Evolutionary conservation across 1,284 basidiomycete species (phyloP).

Genomic region (Malassezia obtusa): DNA sequence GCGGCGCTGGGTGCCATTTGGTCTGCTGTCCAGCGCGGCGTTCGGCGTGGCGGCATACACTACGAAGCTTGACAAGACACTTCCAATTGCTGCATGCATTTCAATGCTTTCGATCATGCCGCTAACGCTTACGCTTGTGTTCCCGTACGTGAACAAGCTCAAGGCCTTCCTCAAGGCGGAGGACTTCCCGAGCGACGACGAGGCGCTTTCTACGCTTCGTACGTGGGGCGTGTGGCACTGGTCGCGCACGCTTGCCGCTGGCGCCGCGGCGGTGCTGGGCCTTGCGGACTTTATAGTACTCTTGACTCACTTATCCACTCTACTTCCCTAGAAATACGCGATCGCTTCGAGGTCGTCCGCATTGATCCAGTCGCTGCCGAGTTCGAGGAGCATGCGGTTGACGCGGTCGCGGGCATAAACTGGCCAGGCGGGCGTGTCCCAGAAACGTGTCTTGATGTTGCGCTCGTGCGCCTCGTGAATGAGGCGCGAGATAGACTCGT

Average conservation of each 20-base stretch:
- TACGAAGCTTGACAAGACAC: not conserved
- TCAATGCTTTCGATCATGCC: not conserved
- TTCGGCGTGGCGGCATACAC: not conserved
- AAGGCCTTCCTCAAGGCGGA: not conserved
- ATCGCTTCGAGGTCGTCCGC: slow-evolving; percentile 28
- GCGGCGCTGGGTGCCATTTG: not conserved
- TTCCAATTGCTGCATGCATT: not conserved
- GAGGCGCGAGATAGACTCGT: not conserved
- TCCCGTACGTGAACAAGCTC: not conserved
- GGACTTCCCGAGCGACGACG: not conserved
- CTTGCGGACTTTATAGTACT: not conserved
- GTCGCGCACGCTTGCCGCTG: not conserved
- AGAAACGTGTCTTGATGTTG: slow-evolving; percentile 16
- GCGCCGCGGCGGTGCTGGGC: not conserved
- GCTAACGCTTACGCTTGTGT: not conserved
- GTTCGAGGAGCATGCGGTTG: slow-evolving; percentile 20
- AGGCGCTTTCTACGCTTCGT: not conserved
- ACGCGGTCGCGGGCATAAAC: slow-evolving; percentile 21
- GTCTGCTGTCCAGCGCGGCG: not conserved
- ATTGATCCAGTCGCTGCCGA: slow-evolving; percentile 29
- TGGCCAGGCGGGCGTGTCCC: slow-evolving; percentile 30
- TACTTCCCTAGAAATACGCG: slow-evolving; percentile 18
- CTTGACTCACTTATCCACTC: no score
- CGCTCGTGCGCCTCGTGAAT: slow-evolving; percentile 14
- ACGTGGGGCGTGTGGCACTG: not conserved